A percentile compares a stretch with the other conserved stretches of the same genome.
phyloP scores from a whole-genome alignment of 2,329 filamentous ascomycete species.

The Sphaerostilbella broomeana region DNA sequence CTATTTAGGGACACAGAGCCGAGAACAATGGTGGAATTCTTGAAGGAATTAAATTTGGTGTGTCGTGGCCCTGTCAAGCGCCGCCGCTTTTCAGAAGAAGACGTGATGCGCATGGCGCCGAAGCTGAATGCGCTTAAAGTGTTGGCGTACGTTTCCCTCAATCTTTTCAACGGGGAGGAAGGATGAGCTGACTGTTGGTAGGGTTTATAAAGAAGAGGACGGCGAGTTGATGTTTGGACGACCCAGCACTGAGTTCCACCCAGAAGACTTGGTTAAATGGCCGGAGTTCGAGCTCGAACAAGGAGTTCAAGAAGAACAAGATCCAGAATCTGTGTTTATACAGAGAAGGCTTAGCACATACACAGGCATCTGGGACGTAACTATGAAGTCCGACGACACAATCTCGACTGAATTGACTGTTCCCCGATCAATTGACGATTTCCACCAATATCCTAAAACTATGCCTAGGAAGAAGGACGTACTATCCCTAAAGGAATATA shows the following conservation, averaged over 20 bases:
- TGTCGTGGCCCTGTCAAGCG: constrained; percentile 16
- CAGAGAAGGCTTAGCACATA: not conserved
- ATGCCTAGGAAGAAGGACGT: constrained; percentile 10
- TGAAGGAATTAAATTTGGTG: constrained; percentile 20
- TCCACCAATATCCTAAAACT: constrained; percentile 1
- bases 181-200: not conserved
- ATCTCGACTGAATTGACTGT: not conserved
- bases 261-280: constrained; percentile 11
- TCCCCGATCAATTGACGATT: constrained; percentile 2
- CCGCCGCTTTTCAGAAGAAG: constrained; percentile 19
- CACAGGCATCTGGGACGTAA: not conserved
- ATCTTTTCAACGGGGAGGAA: not conserved
- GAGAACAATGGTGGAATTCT: constrained; percentile 18
- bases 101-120: constrained; percentile 13
- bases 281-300: not conserved
- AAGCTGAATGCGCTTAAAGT: constrained; percentile 8
- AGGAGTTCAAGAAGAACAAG: not conserved
- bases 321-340: not conserved
- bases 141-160: not conserved
- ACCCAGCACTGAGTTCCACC: constrained; percentile 11
- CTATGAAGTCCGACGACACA: not conserved
- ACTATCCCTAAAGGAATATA: constrained; percentile 4
- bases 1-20: constrained; percentile 15
- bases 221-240: constrained; percentile 8
- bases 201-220: not conserved